Conservation (phyloP, 2,329 filamentous ascomycete genomes). For the Trichoderma aggressivum region DNA sequence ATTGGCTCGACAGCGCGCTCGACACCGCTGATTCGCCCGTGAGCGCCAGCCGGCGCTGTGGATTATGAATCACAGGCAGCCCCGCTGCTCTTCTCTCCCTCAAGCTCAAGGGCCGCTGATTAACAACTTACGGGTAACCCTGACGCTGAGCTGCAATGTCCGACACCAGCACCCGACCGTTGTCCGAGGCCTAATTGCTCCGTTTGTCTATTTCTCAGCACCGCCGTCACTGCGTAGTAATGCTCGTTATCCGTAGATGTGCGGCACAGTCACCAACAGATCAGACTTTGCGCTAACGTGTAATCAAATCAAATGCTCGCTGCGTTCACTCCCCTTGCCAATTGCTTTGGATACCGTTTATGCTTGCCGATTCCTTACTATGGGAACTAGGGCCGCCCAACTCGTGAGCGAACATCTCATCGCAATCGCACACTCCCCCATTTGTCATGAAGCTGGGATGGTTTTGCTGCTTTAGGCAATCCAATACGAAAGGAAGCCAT, state of each 20-base stretch:
- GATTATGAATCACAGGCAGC: conserved; percentile 15
- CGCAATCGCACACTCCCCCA: not conserved
- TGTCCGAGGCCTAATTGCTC: not conserved
- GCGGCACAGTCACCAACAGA: conserved; percentile 9
- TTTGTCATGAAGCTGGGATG: not conserved
- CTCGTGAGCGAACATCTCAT: not conserved
- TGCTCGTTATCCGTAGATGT: not conserved
- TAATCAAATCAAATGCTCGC: not conserved
- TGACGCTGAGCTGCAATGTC: conserved; percentile 9
- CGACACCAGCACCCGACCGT: conserved; percentile 12
- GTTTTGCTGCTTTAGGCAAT: not conserved
- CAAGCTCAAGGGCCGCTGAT: conserved; percentile 2
- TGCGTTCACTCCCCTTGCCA: not conserved
- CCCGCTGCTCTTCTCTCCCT: not conserved
- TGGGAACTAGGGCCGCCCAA: not conserved
- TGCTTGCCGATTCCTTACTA: not conserved
- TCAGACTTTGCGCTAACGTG: conserved; percentile 11
- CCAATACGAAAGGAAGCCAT: not conserved
- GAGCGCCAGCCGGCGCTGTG: not conserved
- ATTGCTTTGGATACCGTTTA: not conserved
- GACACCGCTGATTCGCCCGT: conserved; percentile 1
- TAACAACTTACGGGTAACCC: too few relatives aligned
- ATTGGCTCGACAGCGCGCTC: not conserved
- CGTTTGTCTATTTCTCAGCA: conserved; percentile 13
- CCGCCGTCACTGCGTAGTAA: conserved; percentile 1